Base-by-base conservation (phyloP, 257 asterid genomes). In the Euphrasia confusa region DNA sequence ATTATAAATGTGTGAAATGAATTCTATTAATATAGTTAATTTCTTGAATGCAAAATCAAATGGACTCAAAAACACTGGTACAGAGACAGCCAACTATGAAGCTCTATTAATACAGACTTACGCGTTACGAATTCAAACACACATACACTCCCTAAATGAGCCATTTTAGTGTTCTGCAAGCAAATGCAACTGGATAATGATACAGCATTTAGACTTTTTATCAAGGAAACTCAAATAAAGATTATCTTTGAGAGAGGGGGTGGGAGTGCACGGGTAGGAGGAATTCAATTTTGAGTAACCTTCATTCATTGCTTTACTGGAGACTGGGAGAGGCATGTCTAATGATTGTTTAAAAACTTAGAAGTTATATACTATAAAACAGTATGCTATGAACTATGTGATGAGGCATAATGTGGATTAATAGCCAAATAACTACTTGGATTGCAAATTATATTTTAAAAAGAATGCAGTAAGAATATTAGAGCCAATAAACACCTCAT, bases 31-130 rank as follows among this genome's bases (percentile, higher is more conserved):
- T 24, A 54, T 64, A 21, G 33, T 70, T 35, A 11, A n/a, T 65
- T 58, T 64, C 59, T 60, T 12, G 45, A 65, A 59, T 28, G 32
- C 35, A n/a, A 37, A 30, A 26, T 11, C 24, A 35, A 64, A 17
- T 28, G 24, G 61, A 18, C 55, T 24, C 18, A 12, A 58, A 32
- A 17, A 27, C 33, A 58, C 27, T n/a, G 28, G 28, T 49, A 15
- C 5, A 15, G 55, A 37, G 12, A 9, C 27, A 15, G 4, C 2
- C 11, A 14, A 2, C 55, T 6, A n/a, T 18, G 9, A n/a, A 49
- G 55, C 55, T 49, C 55, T 49, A 15, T 48, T n/a, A 48, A 48
- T 13, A 48, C 54, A 48, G 54, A 48, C 9, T 13, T 14, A 1
- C 21, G 10, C n/a, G 18, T 48, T 13, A 9, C 10, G 24, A 21